phyloP scores from a whole-genome alignment of 2,329 filamentous ascomycete species.

The Fusarium brachygibbosum region DNA sequence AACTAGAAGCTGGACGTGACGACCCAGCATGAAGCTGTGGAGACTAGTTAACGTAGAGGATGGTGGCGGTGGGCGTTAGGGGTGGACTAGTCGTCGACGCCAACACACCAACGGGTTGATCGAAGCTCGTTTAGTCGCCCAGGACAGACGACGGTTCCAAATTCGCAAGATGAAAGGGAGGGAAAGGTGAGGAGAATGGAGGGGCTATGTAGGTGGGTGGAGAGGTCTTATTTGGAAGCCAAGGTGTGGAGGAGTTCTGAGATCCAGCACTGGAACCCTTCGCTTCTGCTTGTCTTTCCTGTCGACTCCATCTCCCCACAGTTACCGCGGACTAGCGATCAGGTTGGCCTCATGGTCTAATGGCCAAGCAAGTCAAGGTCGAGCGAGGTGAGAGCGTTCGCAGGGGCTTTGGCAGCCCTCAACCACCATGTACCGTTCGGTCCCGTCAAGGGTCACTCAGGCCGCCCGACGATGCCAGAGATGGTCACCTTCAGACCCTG shows the following conservation, averaged over 20 bases:
- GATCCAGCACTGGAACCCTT: slow-evolving; percentile 45
- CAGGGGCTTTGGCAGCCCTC: slow-evolving; percentile 31
- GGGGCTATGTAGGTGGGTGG: slow-evolving; percentile 49
- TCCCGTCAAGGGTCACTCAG: slow-evolving; percentile 43
- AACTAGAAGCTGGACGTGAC: slow-evolving; percentile 36
- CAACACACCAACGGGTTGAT: slow-evolving; percentile 50
- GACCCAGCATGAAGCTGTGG: slow-evolving; percentile 48
- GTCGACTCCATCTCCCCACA: slow-evolving; percentile 50
- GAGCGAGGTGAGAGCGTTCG: slow-evolving; percentile 38
- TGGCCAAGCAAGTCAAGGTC: slow-evolving; percentile 41
- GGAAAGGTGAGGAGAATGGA: slow-evolving; percentile 50
- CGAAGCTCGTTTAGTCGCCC: slow-evolving; percentile 47
- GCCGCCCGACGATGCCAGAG: slow-evolving; percentile 36
- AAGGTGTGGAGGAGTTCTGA: slow-evolving; percentile 46
- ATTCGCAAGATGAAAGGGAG: slow-evolving; percentile 45
- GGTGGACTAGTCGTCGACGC: slow-evolving; percentile 48
- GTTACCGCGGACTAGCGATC: slow-evolving; percentile 40
- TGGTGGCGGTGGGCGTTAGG: slow-evolving; percentile 48
- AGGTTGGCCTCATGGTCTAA: slow-evolving; percentile 40
- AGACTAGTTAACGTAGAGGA: slow-evolving; percentile 33
- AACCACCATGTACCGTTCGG: slow-evolving; percentile 42
- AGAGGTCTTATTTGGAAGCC: slow-evolving; percentile 52
- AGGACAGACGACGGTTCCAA: slow-evolving; percentile 44
- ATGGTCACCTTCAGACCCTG: slow-evolving; percentile 36
- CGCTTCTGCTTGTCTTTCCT: slow-evolving; percentile 20